These are phyloP conservation scores for Xylona heveae DNA, from an alignment of 495 filamentous ascomycete species.

Conservation along the genomic window DNA sequence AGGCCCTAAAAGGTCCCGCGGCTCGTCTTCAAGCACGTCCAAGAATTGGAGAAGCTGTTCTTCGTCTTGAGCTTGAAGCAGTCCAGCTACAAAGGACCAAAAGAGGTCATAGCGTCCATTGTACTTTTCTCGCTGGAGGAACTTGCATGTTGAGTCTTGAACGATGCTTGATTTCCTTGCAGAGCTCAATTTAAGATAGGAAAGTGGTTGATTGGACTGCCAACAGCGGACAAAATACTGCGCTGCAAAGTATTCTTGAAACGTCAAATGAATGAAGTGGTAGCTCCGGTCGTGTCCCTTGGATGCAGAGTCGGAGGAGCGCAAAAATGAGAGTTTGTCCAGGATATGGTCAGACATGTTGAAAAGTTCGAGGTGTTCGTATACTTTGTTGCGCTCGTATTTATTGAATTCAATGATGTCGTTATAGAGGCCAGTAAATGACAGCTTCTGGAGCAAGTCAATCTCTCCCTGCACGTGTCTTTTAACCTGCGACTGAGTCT, in stretches of 20 bases:
- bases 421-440: constrained; percentile 19
- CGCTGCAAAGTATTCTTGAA: constrained; percentile 22
- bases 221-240: constrained; percentile 21
- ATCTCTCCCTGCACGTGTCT: constrained; percentile 9
- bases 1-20: constrained; percentile 18
- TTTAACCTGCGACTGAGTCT: constrained; percentile 6
- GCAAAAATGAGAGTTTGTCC: neutral
- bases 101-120: constrained; percentile 18
- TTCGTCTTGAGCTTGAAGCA: constrained; percentile 10
- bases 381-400: constrained; percentile 9
- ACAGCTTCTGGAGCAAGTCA: constrained; percentile 14
- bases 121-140: constrained; percentile 20
- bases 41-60: constrained; percentile 13
- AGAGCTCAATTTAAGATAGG: constrained; percentile 7
- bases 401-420: constrained; percentile 17
- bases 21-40: constrained; percentile 15
- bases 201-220: constrained; percentile 8
- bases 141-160: constrained; percentile 7
- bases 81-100: constrained; percentile 23
- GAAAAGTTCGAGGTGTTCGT: constrained; percentile 13
- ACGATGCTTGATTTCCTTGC: neutral
- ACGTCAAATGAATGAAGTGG: constrained; percentile 23
- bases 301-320: constrained; percentile 10
- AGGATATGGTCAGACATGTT: constrained; percentile 8
- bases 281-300: constrained; percentile 9